Base-by-base conservation (phyloP, 257 asterid species). In the Verbascum thapsus region DNA sequence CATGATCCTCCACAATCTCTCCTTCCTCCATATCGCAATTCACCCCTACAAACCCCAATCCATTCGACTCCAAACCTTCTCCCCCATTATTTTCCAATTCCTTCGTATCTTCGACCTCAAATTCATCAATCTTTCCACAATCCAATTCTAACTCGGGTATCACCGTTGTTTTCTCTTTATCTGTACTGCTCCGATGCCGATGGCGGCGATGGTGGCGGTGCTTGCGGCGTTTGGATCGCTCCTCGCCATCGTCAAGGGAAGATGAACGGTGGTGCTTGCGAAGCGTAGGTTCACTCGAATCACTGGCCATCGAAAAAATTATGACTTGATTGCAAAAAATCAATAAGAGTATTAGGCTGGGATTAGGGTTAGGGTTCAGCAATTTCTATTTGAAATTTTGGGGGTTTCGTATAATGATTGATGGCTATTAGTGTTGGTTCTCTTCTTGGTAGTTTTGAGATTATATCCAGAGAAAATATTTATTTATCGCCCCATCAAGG, bases 21-120 rank as follows among this genome's bases (percentile, higher is more conserved):
- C 98, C 98, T 83, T 92, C 98, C 79, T 92, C 98, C 95, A 89
- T 85, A 59, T 92, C 96, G 66, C 87, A 92, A 88, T 85, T 85
- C 32, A 84, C 77, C 67, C 82, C 87, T 10, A 43, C 41, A 10
- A 78, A 67, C 15, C 69, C 76, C 57, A 77, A 55, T 22, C 74
- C 84, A 18, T 30, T 65, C 60, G 58, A 50, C 49, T 70, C 83
- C 67, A 66, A 37, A 39, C 61, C 73, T 15, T 45, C 74, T 34
- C 75, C 83, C 41, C 44, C 69, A 19, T 30, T 62, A 59, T 35
- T 70, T 37, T 17, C 75, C 78, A 59, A 62, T 58, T 68, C n/a
- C n/a, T n/a, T 55, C 70, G 45, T 64, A 35, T 55, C 64, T 35
- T 50, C 68, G 59, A 40, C 72, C 63, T 48, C 75, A 66, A 58